Evolutionary conservation across 2,329 filamentous ascomycete species (phyloP), one percentile per base, ranked within the genome.

Genomic region (Diplodia mutila): DNA sequence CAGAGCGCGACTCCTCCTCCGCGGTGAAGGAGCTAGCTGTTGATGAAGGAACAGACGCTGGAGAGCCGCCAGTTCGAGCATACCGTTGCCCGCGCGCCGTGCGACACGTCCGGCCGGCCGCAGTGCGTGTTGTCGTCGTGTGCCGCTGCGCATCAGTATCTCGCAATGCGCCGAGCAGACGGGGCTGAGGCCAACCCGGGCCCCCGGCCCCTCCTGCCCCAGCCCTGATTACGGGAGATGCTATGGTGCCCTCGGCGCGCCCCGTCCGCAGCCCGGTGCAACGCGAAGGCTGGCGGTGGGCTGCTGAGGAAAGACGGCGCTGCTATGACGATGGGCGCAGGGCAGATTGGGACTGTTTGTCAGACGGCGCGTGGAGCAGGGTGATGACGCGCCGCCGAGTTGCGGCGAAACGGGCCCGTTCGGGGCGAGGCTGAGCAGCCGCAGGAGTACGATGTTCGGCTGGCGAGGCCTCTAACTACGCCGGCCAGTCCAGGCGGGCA

Each of bases 201-300:
- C 46, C 59, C 29, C 46, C 59, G n/a, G 27, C 29, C 57, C 4
- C 12, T 16, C 55, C 21, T 39, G 25, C 52, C 52, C 52, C 52
- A 37, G 52, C 52, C n/a, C 55, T 63, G 59, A 63, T 63, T 63
- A 63, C 59, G 59, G 59, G 46, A 63, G 59, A 51, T 63, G 59
- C 46, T 63, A 37, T 42, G 59, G 2, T 63, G 59, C 59, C 59
- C 59, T 63, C 59, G 42, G 57, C 57, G 57, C 57, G 57, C 57
- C 57, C 54, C 57, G 57, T 48, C 57, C 55, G 39, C 25, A 29
- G 39, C 16, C 27, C n/a, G 25, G 57, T 49, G 57, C 29, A 42
- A 48, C 57, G 27, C 21, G 23, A 34, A 4, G 12, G 51, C 27
- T 27, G 51, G n/a, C 48, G 21, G 42, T 48, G 42, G 42, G 48